A percentile compares a stretch with the other conserved stretches of the same genome.
Conservation (phyloP, 306 rosid species). For the Bauhinia variegata region DNA sequence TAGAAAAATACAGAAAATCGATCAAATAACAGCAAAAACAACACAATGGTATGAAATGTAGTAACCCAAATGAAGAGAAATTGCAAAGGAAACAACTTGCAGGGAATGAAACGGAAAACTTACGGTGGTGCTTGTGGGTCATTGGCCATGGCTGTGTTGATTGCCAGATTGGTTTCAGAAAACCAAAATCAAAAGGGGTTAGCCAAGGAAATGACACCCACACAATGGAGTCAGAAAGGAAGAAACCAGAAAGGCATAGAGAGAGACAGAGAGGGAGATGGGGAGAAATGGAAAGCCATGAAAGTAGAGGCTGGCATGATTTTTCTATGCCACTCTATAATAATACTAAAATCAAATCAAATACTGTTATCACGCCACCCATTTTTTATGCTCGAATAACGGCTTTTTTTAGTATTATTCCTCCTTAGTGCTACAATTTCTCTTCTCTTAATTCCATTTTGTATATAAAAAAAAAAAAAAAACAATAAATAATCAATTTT, state of each 20-base stretch:
- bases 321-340: slow-evolving; percentile 36
- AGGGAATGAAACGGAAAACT: slow-evolving; percentile 28
- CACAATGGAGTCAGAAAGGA: slow-evolving; percentile 23
- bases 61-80: no score
- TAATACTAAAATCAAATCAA: neutral
- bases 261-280: slow-evolving; percentile 22
- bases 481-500: no score
- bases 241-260: slow-evolving; percentile 29
- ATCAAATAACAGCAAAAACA: slow-evolving; percentile 12
- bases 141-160: slow-evolving; percentile 44
- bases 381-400: slow-evolving; percentile 46
- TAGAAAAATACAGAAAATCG: neutral
- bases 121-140: slow-evolving; percentile 52
- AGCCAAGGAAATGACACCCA: slow-evolving; percentile 34
- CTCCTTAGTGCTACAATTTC: slow-evolving; percentile 10
- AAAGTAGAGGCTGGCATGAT: slow-evolving; percentile 56
- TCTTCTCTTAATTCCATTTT: no score
- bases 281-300: slow-evolving; percentile 11
- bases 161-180: slow-evolving; percentile 32
- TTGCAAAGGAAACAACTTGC: slow-evolving; percentile 33
- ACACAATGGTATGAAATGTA: neutral
- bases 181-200: slow-evolving; percentile 34
- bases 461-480: no score
- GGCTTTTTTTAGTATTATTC: slow-evolving; percentile 39
- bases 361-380: slow-evolving; percentile 38